A percentile compares a stretch with the other conserved stretches of the same genome.
Conservation (phyloP, 768 basidiomycete genomes). For the Leccinum arenicola region DNA sequence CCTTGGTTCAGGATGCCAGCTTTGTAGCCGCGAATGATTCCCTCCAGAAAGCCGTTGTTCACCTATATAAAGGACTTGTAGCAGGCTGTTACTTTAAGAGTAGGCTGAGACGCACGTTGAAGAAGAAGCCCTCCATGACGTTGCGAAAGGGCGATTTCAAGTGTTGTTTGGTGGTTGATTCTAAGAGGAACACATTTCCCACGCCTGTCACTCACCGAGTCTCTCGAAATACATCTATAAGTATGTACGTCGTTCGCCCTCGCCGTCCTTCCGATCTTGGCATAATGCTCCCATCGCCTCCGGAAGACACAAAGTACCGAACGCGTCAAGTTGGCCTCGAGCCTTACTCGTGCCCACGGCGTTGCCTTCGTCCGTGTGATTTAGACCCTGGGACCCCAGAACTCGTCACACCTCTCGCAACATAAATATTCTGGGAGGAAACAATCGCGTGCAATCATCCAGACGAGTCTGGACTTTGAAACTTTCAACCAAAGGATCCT, state of each 20-base stretch:
- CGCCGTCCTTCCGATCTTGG: too few relatives aligned
- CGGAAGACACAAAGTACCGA: too few relatives aligned
- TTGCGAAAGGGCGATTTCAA: not conserved
- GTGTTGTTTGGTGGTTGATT: not conserved
- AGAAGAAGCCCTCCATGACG: conserved; percentile 83
- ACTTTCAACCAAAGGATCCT: conserved; percentile 47
- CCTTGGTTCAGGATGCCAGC: conserved; percentile 84
- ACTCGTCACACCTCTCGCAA: conserved; percentile 36
- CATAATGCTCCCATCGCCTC: too few relatives aligned
- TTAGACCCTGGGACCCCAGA: not conserved
- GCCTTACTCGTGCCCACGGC: not conserved
- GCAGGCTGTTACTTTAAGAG: not conserved
- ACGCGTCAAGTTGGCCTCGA: too few relatives aligned
- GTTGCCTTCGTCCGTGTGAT: not conserved
- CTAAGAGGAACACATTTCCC: conserved; percentile 20
- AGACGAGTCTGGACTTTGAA: not conserved
- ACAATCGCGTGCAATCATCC: conserved; percentile 3
- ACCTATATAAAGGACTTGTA: conserved; percentile 46
- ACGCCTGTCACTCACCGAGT: conserved; percentile 1
- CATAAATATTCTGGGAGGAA: conserved; percentile 47
- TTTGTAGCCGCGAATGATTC: conserved; percentile 89
- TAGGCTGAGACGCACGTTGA: conserved; percentile 59
- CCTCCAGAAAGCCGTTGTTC: conserved; percentile 74
- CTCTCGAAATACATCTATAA: too few relatives aligned
- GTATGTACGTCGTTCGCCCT: too few relatives aligned